phyloP scores from a whole-genome alignment of 2,329 filamentous ascomycete genomes.

The Hypomyces perniciosus region DNA sequence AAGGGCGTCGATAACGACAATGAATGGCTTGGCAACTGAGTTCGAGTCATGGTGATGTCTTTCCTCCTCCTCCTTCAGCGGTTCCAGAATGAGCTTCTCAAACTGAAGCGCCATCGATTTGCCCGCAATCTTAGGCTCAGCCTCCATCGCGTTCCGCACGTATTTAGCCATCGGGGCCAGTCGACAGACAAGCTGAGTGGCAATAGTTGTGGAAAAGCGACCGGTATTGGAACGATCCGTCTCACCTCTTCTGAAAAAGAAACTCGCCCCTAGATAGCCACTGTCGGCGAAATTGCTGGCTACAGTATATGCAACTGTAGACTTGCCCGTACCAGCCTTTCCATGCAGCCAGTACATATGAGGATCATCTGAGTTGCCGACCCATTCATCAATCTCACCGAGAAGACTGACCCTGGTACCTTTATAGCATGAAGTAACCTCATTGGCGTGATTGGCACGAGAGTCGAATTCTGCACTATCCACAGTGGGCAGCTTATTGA shows the following conservation, averaged over 20 bases:
- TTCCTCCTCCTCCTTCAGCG: neutral
- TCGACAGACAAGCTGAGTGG: slow-evolving; percentile 24
- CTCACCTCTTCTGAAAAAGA: slow-evolving; percentile 39
- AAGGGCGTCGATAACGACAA: slow-evolving; percentile 30
- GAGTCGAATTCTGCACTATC: neutral
- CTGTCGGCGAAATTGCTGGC: neutral
- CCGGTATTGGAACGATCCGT: slow-evolving; percentile 27
- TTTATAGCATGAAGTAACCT: neutral
- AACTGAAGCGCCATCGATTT: slow-evolving; percentile 12
- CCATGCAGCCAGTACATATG: slow-evolving; percentile 13
- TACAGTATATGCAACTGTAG: slow-evolving; percentile 15
- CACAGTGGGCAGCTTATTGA: neutral
- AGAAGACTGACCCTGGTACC: neutral
- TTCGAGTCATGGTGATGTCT: neutral
- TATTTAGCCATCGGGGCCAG: slow-evolving; percentile 19
- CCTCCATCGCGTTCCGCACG: neutral
- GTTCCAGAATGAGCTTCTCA: slow-evolving; percentile 4
- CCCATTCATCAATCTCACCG: slow-evolving; percentile 5
- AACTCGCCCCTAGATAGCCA: slow-evolving; percentile 25
- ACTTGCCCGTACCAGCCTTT: slow-evolving; percentile 19
- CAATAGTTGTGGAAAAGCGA: slow-evolving; percentile 35
- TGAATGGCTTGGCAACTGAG: neutral
- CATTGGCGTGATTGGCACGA: neutral
- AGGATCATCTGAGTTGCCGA: neutral
- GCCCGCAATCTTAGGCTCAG: neutral